Conservation (phyloP, 2,329 filamentous ascomycete species). For the Fragosphaeria purpurea region DNA sequence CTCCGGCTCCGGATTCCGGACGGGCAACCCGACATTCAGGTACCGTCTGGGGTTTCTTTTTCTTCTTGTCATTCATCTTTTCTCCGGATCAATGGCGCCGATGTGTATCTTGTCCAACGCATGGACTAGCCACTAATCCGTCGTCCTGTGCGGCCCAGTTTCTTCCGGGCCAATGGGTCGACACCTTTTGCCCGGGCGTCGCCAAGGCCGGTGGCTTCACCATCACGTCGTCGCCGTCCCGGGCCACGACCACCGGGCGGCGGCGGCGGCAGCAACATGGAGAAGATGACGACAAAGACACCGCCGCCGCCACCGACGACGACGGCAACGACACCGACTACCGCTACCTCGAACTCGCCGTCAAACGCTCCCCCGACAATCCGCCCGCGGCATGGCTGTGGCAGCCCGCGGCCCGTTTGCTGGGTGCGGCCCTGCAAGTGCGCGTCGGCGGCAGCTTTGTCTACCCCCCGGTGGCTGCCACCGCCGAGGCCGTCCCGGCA, state of each 20-base stretch:
- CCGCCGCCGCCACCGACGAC: no score
- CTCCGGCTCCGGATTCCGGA: constrained; percentile 52
- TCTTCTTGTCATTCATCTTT: neutral
- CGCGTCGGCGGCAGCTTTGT: constrained; percentile 73
- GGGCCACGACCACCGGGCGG: constrained; percentile 22
- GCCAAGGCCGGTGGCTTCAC: constrained; percentile 75
- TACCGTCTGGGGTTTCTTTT: constrained; percentile 18
- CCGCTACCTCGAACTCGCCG: constrained; percentile 63
- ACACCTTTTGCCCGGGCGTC: constrained; percentile 63
- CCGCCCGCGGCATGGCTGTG: constrained; percentile 70
- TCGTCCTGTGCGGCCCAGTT: constrained; percentile 39
- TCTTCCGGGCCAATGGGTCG: constrained; percentile 78
- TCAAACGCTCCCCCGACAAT: constrained; percentile 62
- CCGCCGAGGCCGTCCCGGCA: no score
- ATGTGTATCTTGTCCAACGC: no score
- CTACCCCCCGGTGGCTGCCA: constrained; percentile 52
- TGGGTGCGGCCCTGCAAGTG: constrained; percentile 50
- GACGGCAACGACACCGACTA: no score
- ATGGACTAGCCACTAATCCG: no score
- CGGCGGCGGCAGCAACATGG: neutral
- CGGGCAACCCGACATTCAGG: constrained; percentile 34
- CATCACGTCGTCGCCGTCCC: constrained; percentile 64
- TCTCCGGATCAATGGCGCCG: neutral
- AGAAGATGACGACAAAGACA: no score
- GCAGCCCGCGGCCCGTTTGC: constrained; percentile 40